Evolutionary conservation across 805 yeast species (phyloP), one percentile per base, ranked within the genome.

Genomic region (Yarrowia sp.): DNA sequence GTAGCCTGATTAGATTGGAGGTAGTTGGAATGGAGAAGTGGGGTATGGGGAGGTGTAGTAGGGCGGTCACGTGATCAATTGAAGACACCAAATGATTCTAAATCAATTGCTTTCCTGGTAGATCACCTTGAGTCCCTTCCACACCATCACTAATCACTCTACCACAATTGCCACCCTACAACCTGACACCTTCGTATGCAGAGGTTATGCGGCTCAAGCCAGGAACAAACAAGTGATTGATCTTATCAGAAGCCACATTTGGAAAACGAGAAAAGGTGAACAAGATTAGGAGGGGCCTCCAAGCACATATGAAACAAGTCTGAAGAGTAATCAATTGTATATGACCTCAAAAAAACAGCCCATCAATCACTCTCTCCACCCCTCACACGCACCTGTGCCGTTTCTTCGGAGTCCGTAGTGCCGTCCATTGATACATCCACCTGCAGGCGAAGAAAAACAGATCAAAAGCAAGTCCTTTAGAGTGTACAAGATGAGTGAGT

Each of bases 371-470:
- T 5, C 2, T 3, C 7, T 5, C 32, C 32, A 26, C 32, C 32
- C 32, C 32, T 26, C 32, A 26, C 32, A 26, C 32, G 32, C 32
- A 26, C 32, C n/a, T 48, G 42, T 52, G 56, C 56, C 56, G 56
- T 52, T 52, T 36, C 41, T 52, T 53, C 59, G 59, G 59, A 53
- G 45, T 53, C 59, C 59, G 59, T 15, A 40, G 59, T 53, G 59
- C 59, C 59, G 59, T 53, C 10, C 36, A 40, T 19, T 38, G 8
- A 2, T 38, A 53, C 59, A 53, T 53, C 4, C 19, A 19, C 7
- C 59, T 53, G 59, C 59, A 53, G 7, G 45, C 59, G 59, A 16
- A 40, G 35, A 16, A 53, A 50, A 40, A 19, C 16, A 14, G 45
- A 40, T 38, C 36, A 14, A 26, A 50, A 36, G 43, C 58, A 52